These are phyloP conservation scores for Apiospora marii DNA, from an alignment of 2,329 filamentous ascomycete genomes.

Conservation along the genomic window DNA sequence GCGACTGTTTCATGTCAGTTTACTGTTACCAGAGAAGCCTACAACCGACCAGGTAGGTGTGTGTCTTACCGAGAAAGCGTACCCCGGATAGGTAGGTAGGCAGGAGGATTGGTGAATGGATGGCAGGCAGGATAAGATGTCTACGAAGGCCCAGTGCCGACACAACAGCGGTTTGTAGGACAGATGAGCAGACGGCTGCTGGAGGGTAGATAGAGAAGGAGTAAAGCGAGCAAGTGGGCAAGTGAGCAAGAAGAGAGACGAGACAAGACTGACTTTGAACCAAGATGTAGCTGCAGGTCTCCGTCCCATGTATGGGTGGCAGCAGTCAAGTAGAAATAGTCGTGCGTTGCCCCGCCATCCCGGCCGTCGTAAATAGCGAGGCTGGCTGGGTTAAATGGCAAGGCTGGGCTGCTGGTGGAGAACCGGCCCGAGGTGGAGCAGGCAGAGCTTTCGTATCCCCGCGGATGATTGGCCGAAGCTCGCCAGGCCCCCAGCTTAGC, in stretches of 20 bases:
- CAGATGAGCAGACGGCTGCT: no score
- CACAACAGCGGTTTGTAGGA: no score
- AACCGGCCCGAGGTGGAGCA: neutral
- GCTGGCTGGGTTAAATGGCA: slow-evolving; percentile 31
- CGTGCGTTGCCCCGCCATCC: slow-evolving; percentile 42
- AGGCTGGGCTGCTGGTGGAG: neutral
- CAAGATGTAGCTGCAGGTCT: neutral
- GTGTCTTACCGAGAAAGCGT: neutral
- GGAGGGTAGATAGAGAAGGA: neutral
- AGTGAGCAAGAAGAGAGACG: no score
- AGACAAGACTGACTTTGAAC: neutral
- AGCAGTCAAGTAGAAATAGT: slow-evolving; percentile 32
- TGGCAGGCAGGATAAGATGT: neutral
- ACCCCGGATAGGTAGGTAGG: neutral
- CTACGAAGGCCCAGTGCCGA: no score
- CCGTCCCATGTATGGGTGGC: slow-evolving; percentile 15
- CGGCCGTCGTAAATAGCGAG: slow-evolving; percentile 38
- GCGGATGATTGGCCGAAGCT: neutral
- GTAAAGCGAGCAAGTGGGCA: no score
- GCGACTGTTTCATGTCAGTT: slow-evolving; percentile 28
- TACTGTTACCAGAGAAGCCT: no score
- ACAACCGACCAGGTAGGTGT: neutral
- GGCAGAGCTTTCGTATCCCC: neutral
- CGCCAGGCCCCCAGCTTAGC: neutral
- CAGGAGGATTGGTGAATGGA: neutral